Percentiles rank a stretch among this genome's conserved stretches.
Evolutionary conservation across 208 protist species (phyloP).

Genomic region (Leishmania gerbilli): DNA sequence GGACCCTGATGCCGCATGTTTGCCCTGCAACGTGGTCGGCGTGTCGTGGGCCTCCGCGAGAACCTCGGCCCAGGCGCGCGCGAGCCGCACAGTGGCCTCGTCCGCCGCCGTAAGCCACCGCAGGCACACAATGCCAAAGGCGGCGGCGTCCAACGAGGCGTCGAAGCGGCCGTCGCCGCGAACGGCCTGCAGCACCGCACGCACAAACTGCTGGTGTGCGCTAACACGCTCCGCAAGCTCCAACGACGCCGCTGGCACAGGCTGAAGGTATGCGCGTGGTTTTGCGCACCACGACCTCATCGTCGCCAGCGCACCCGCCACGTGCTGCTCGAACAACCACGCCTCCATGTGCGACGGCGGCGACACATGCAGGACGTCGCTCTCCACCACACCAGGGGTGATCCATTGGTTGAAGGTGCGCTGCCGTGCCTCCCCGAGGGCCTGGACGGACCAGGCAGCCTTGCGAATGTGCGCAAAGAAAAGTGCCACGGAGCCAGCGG

Average conservation of each 20-base stretch:
- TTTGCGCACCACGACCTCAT: not conserved
- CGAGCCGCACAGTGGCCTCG: slow-evolving; percentile 52
- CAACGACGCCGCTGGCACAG: not conserved
- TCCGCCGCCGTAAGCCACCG: slow-evolving; percentile 66
- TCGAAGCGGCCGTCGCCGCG: slow-evolving; percentile 76
- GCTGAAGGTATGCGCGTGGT: not conserved
- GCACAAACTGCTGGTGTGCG: slow-evolving; percentile 14
- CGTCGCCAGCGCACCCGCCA: not conserved
- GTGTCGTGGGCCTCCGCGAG: not conserved
- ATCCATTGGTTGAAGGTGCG: slow-evolving; percentile 24
- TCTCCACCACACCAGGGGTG: slow-evolving; percentile 10
- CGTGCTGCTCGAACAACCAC: slow-evolving; percentile 7
- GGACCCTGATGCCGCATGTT: not conserved
- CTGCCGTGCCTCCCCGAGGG: slow-evolving; percentile 30
- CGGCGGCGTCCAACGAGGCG: slow-evolving; percentile 39
- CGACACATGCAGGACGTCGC: slow-evolving; percentile 26
- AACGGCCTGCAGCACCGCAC: slow-evolving; percentile 36
- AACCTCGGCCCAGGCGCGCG: not conserved
- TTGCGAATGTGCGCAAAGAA: slow-evolving; percentile 41
- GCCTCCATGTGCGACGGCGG: slow-evolving; percentile 16
- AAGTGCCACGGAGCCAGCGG: slow-evolving; percentile 14
- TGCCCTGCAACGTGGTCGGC: no score
- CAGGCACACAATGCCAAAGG: slow-evolving; percentile 61
- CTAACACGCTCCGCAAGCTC: slow-evolving; percentile 7
- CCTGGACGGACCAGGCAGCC: slow-evolving; percentile 32